These are phyloP conservation scores for Xylogone sp. DNA, from an alignment of 2,329 filamentous ascomycete genomes.

Conservation along the genomic window DNA sequence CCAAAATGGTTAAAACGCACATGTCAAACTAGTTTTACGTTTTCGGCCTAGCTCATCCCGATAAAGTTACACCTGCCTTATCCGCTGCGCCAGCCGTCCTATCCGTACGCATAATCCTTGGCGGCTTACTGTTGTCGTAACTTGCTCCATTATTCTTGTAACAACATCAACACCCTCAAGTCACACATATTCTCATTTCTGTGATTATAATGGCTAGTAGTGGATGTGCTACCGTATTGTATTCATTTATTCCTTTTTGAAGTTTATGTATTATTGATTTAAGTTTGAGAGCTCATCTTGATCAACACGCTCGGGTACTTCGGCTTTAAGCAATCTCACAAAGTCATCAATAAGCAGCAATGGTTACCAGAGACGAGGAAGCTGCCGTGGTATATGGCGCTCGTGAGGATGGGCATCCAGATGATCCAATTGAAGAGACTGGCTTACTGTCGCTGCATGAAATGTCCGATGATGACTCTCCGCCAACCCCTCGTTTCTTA, in stretches of 20 bases:
- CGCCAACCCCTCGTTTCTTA: slow-evolving; percentile 56
- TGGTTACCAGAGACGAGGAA: slow-evolving; percentile 12
- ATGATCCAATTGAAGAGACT: slow-evolving; percentile 26
- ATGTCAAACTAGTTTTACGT: background rate
- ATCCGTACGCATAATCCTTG: background rate
- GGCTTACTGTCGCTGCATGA: slow-evolving; percentile 35
- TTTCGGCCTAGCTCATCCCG: background rate
- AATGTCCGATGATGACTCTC: slow-evolving; percentile 37
- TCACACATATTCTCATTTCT: background rate
- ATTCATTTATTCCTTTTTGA: background rate
- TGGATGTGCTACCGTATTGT: background rate
- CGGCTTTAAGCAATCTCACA: background rate
- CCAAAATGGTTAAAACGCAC: background rate
- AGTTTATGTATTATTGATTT: background rate
- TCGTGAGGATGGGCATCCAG: slow-evolving; percentile 21
- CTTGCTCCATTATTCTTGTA: background rate
- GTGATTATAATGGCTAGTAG: background rate
- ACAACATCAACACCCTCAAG: background rate
- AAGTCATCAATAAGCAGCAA: background rate
- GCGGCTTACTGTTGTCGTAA: background rate
- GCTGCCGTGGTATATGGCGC: slow-evolving; percentile 14
- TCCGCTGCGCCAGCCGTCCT: background rate
- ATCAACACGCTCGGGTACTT: too few species aligned
- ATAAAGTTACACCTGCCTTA: background rate
- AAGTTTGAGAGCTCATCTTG: too few species aligned